These are phyloP conservation scores for Nakazawaea holstii DNA, from an alignment of 805 yeast genomes.

Conservation along the genomic window DNA sequence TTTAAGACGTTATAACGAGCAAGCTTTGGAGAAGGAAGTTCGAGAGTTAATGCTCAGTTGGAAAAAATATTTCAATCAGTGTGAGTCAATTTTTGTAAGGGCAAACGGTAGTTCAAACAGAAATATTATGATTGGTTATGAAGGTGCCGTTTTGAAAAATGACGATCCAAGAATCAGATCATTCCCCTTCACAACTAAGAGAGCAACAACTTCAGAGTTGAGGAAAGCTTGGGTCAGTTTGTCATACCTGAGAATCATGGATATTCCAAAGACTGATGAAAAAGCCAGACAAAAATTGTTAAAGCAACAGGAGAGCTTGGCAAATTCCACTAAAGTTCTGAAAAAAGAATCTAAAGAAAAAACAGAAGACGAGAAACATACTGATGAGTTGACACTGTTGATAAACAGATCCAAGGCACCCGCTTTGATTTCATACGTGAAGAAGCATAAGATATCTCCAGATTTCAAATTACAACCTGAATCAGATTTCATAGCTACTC, in stretches of 20 bases:
- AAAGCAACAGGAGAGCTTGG: conserved; percentile 25
- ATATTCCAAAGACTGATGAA: conserved; percentile 45
- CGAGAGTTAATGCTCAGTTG: conserved; percentile 61
- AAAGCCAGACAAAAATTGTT: conserved; percentile 20
- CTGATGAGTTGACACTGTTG: conserved; percentile 52
- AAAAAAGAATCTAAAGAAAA: conserved; percentile 15
- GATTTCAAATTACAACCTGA: conserved; percentile 55
- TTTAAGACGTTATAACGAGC: conserved; percentile 85
- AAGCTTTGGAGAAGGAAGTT: conserved; percentile 75
- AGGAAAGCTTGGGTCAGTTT: conserved; percentile 81
- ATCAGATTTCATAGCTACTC: conserved; percentile 44
- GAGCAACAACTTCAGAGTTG: conserved; percentile 80
- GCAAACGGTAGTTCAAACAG: conserved; percentile 73
- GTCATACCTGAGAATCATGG: conserved; percentile 49
- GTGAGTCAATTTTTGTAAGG: conserved; percentile 69
- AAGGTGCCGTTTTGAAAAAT: conserved; percentile 43
- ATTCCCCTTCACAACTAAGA: conserved; percentile 84
- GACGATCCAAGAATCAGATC: conserved; percentile 59
- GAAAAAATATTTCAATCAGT: conserved; percentile 52
- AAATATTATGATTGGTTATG: conserved; percentile 61
- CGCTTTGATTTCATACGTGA: conserved; percentile 55
- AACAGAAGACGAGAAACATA: conserved; percentile 39
- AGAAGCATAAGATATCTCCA: conserved; percentile 47
- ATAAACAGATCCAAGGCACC: conserved; percentile 78
- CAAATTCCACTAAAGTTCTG: conserved; percentile 18